Base-by-base conservation (phyloP, 75 land plant genomes). In the Ceratopteris richardii region DNA sequence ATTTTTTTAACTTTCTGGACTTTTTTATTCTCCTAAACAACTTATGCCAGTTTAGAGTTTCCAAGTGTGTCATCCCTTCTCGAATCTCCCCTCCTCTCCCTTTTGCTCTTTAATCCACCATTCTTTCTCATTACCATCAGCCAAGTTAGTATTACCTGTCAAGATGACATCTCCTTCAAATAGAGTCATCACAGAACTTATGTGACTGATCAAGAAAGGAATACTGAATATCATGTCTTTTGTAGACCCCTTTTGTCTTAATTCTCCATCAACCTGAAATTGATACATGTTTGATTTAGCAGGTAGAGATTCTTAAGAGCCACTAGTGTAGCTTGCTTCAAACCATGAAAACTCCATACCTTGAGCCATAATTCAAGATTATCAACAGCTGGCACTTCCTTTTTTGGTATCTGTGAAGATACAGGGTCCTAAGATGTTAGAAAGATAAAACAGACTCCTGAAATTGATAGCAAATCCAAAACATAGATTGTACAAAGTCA, bases 151-250 rank as follows among this genome's bases (percentile, higher is more conserved):
- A n/a, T n/a, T 70, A 82, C 96, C 96, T 52, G 96, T 90, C 23
- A 90, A 63, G 22, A 90, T 90, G 54, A 86, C 72, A 72, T 90
- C 96, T 29, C 96, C 96, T 77, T 90, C 96, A 59, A 82, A 47
- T 55, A 90, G 82, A 1, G 96, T 85, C 80, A 90, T 80, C 55
- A 85, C 62, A 42, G 84, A 82, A 68, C 90, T 90, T 62, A 90
- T 90, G 70, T 90, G 80, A 73, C 88, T 85, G 39, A 90, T 72
- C 40, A 90, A 79, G 28, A 60, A 80, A 24, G 96, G 90, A 41
- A 90, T 76, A 62, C 80, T 82, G 58, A 90, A 90, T 18, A 90
- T 90, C 96, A 90, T 90, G 61, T 90, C 96, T 12, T 64, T 78
- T 19, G 96, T 86, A 56, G 79, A 72, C 22, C 96, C 87, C 57